phyloP scores from a whole-genome alignment of 129 eudicot species.

The Chrysanthemum seticuspe region DNA sequence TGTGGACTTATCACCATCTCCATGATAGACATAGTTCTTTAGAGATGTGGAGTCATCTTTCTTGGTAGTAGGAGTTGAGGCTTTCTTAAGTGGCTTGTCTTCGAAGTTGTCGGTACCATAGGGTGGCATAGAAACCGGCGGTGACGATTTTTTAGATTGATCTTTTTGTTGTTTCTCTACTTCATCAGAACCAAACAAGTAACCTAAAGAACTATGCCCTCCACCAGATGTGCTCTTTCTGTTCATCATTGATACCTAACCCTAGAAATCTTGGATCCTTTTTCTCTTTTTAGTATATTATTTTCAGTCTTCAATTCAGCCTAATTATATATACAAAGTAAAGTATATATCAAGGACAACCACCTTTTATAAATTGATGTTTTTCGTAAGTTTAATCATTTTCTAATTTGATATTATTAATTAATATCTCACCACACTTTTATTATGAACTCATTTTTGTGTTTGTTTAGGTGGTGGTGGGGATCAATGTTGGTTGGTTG shows the following conservation, averaged over 20 bases:
- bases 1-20: constrained; percentile 47
- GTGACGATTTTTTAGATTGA: constrained; percentile 22
- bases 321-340: neutral
- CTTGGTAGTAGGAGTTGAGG: constrained; percentile 36
- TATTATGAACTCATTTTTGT: neutral
- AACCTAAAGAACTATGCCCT: constrained; percentile 68
- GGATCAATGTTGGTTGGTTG: neutral
- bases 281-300: too few species aligned
- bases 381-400: neutral
- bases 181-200: constrained; percentile 4
- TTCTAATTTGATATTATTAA: neutral
- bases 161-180: constrained; percentile 19
- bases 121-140: constrained; percentile 39
- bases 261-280: too few species aligned
- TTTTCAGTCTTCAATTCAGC: neutral
- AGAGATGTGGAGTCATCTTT: constrained; percentile 24
- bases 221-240: constrained; percentile 43
- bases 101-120: constrained; percentile 46
- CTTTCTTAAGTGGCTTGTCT: constrained; percentile 6
- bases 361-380: constrained; percentile 3
- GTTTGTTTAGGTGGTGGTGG: constrained; percentile 1
- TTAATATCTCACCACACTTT: neutral
- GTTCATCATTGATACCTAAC: too few species aligned
- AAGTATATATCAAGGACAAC: constrained; percentile 6
- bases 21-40: constrained; percentile 20